Base-by-base conservation (phyloP, 2,329 filamentous ascomycete genomes). In the Cytospora chrysosperma region DNA sequence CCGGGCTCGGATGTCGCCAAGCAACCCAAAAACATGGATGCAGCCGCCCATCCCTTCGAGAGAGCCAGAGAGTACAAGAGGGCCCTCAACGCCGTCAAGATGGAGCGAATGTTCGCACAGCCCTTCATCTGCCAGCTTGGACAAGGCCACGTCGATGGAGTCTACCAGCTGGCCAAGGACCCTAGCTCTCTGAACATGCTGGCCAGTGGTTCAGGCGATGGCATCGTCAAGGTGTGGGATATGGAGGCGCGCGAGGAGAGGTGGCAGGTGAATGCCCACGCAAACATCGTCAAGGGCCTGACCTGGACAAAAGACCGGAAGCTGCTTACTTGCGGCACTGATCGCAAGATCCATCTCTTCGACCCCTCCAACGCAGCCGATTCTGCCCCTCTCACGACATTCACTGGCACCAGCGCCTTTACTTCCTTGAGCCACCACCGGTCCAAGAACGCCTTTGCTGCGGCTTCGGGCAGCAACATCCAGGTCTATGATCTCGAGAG, bases 281-380 rank as follows among this genome's bases (percentile, higher is more conserved):
- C 97, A 70, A 96, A 96, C 70, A 89, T 97, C 52, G 92, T 98
- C 69, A 97, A 96, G 80, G 91, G 90, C 17, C 82, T 97, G 73
- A 90, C 88, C 70, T 99, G 94, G 90, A 97, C 93, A 3, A 84
- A 86, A 52, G 92, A 96, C 70, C 85, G 88, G 72, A 94, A 93
- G 73, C 81, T 98, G 17, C 79, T 98, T 54, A 94, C 92, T 1
- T 97, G 93, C 73, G 93, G 91, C 7, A 88, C 87, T 65, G 95
- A 99, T 76, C 87, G 88, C 69, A 90, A 91, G 4, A 85, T 98
- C 72, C 97, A 98, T 76, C 81, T 99, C 34, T 97, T 91, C 78
- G 93, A 97, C 71, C 93, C 94, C 1, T 88, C 90, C 74, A 88
- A 88, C 9, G 76, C 85, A 24, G 82, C 83, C 65, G 86, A 88